A percentile compares a stretch with the other conserved stretches of the same genome.
These are phyloP conservation scores for Boletales sp. DNA, from an alignment of 768 basidiomycete species.

Conservation along the genomic window DNA sequence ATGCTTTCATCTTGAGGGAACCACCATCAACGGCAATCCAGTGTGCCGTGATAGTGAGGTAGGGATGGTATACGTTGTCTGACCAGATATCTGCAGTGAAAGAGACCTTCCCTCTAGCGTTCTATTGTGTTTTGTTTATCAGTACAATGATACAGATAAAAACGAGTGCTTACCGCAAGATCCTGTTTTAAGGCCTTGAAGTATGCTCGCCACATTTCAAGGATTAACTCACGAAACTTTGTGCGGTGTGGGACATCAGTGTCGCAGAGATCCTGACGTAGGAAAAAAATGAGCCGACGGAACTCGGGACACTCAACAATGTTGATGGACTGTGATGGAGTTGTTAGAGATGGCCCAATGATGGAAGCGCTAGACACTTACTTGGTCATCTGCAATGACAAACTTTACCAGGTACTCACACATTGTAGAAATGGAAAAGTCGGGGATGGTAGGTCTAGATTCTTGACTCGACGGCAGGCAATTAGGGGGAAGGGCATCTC, in stretches of 20 bases:
- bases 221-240: constrained; percentile 18
- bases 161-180: constrained; percentile 16
- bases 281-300: constrained; percentile 18
- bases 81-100: neutral
- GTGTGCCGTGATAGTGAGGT: neutral
- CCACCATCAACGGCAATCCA: neutral
- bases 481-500: neutral
- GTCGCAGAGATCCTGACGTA: constrained; percentile 23
- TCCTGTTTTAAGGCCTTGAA: constrained; percentile 20
- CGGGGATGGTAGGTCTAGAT: no score
- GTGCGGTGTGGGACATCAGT: constrained; percentile 25
- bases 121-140: neutral
- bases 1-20: neutral
- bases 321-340: neutral
- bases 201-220: constrained; percentile 19
- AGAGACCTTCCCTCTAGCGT: neutral
- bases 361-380: neutral
- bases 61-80: neutral
- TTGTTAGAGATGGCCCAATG: neutral
- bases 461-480: no score
- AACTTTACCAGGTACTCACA: no score
- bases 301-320: constrained; percentile 21
- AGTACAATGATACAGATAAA: neutral
- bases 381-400: constrained; percentile 6
- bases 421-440: no score